phyloP scores from a whole-genome alignment of 2,329 filamentous ascomycete genomes.

The Apiospora malaysiana region DNA sequence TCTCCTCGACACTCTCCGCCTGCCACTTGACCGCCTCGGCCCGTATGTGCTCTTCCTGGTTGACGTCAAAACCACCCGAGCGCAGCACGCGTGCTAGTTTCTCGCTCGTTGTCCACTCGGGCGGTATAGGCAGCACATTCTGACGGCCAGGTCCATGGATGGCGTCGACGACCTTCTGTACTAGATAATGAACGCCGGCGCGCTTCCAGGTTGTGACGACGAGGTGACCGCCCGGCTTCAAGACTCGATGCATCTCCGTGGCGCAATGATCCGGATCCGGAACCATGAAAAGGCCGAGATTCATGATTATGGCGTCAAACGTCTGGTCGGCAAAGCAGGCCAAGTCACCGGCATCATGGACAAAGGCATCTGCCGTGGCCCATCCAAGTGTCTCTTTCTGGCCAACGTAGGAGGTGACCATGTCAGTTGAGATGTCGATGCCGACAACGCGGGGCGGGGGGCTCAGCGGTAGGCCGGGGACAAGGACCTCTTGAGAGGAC shows the following conservation, averaged over 20 bases:
- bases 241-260: conserved; percentile 33
- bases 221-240: conserved; percentile 31
- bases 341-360: conserved; percentile 32
- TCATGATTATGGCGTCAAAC: conserved; percentile 35
- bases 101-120: conserved; percentile 33
- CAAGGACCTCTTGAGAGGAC: conserved; percentile 27
- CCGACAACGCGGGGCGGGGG: conserved; percentile 30
- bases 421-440: conserved; percentile 31
- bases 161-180: conserved; percentile 25
- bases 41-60: conserved; percentile 24
- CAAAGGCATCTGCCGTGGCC: conserved; percentile 29
- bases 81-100: conserved; percentile 30
- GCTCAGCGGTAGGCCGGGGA: conserved; percentile 30
- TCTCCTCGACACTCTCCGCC: conserved; percentile 26
- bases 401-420: conserved; percentile 30
- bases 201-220: conserved; percentile 34
- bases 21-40: conserved; percentile 29
- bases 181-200: conserved; percentile 25
- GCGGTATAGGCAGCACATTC: conserved; percentile 27
- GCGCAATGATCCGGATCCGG: conserved; percentile 28
- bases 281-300: conserved; percentile 32
- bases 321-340: conserved; percentile 28
- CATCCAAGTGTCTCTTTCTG: conserved; percentile 29
- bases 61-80: conserved; percentile 29
- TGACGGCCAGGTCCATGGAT: conserved; percentile 28